Base-by-base conservation (phyloP, 306 rosid species). In the Begonia loranthoides region DNA sequence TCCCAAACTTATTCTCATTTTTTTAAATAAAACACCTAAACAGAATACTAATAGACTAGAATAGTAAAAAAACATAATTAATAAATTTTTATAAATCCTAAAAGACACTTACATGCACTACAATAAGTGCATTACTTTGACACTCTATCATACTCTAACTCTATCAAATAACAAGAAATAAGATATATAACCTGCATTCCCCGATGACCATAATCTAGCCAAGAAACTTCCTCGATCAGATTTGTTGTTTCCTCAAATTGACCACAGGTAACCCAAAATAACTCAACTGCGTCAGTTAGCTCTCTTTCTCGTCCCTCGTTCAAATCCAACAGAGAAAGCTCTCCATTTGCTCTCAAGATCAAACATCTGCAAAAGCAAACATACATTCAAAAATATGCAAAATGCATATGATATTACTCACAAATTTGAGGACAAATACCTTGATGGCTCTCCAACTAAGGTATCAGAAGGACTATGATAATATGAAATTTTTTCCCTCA, bases 161-260 rank as follows among this genome's bases (percentile, higher is more conserved):
- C n/a, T n/a, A n/a, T n/a, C n/a, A n/a, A n/a, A n/a, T n/a, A n/a
- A n/a, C n/a, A n/a, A n/a, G n/a, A n/a, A n/a, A n/a, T n/a, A n/a
- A n/a, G n/a, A n/a, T n/a, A n/a, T n/a, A n/a, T n/a, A n/a, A n/a
- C 97, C 97, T 90, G 97, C 95, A 90, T 82, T 52, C 97, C 97
- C 24, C 94, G 84, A 45, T 90, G 94, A 60, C 97, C 97, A 62
- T 90, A 90, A 76, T 90, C 97, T 68, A 90, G 70, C 95, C 97
- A 90, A 16, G 97, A 85, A 72, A 90, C 97, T 69, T 90, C 97
- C 80, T 90, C 97, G 52, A 90, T 85, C 58, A 90, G 74, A 79
- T 85, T 90, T 55, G 77, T 60, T 70, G 82, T 90, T 67, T 90
- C 97, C 81, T 85, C 95, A 15, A 81, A 90, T 59, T 79, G 90